Evolutionary conservation across 2,329 filamentous ascomycete species (phyloP).

Genomic region (Emericellopsis cladophorae): DNA sequence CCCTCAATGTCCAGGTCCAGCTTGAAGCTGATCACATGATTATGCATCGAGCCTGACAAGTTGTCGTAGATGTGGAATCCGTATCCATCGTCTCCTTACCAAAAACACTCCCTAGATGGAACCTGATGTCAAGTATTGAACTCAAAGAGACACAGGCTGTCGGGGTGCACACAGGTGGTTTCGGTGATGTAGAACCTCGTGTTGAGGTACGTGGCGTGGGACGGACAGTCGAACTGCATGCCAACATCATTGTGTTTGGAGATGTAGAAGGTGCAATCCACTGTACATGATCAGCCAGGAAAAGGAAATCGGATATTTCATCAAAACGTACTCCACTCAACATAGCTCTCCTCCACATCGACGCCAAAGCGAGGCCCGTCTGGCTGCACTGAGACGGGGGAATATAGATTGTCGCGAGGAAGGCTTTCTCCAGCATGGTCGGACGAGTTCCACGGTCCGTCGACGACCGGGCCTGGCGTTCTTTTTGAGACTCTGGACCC

Average conservation of each 20-base stretch:
- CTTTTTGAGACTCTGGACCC: conserved; percentile 28
- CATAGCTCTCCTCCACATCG: conserved; percentile 6
- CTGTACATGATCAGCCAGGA: neutral
- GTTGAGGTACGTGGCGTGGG: conserved; percentile 33
- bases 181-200: conserved; percentile 26
- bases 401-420: conserved; percentile 2
- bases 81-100: conserved; percentile 17
- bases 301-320: neutral
- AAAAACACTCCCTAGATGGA: conserved; percentile 25
- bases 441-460: conserved; percentile 31
- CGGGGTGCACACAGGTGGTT: conserved; percentile 26
- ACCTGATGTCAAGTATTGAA: conserved; percentile 28
- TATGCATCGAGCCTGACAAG: conserved; percentile 24
- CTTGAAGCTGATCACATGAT: conserved; percentile 25
- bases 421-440: conserved; percentile 22
- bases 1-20: conserved; percentile 25
- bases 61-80: conserved; percentile 20
- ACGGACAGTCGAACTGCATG: conserved; percentile 34
- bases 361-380: conserved; percentile 4
- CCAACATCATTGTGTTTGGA: conserved; percentile 33
- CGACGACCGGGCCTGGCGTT: conserved; percentile 23
- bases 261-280: conserved; percentile 38
- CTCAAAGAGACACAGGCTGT: conserved; percentile 45
- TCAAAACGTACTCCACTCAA: conserved; percentile 5
- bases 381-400: conserved; percentile 5